These are phyloP conservation scores for Quercus robur DNA, from an alignment of 306 rosid genomes.

Conservation along the genomic window DNA sequence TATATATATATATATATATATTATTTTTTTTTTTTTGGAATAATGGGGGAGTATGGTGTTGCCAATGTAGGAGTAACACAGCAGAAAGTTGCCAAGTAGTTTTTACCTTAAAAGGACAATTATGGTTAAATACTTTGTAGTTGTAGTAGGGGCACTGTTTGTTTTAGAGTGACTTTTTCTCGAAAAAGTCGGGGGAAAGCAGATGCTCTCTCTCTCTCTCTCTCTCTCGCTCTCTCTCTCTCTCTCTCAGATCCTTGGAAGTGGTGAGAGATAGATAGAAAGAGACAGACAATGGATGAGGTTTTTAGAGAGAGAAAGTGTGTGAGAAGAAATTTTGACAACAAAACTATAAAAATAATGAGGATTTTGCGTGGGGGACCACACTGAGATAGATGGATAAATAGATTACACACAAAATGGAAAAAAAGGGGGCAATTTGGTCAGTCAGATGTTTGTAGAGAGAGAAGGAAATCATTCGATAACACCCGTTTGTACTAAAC, in stretches of 20 bases:
- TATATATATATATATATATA: no score
- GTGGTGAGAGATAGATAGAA: conserved; percentile 6
- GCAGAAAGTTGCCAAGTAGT: not conserved
- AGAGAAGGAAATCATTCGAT: no score
- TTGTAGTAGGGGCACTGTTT: not conserved
- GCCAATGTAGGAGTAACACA: not conserved
- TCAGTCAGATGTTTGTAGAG: not conserved
- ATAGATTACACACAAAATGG: no score
- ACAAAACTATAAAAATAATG: no score
- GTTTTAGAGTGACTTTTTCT: conserved; percentile 6
- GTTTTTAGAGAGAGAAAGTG: not conserved
- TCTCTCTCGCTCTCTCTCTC: no score
- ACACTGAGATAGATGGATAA: not conserved
- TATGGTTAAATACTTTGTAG: conserved; percentile 2
- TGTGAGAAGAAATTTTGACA: no score
- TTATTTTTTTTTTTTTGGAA: not conserved
- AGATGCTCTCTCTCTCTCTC: not conserved
- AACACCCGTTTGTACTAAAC: no score
- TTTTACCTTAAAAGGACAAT: conserved; percentile 1
- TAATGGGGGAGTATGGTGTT: not conserved
- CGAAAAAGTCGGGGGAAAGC: conserved; percentile 25
- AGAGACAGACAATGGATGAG: not conserved
- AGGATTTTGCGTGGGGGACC: conserved; percentile 2
- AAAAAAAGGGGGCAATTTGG: conserved; percentile 1
- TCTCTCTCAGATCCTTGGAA: conserved; percentile 3